phyloP scores from a whole-genome alignment of 129 eudicot species.

The Tagetes patula region DNA sequence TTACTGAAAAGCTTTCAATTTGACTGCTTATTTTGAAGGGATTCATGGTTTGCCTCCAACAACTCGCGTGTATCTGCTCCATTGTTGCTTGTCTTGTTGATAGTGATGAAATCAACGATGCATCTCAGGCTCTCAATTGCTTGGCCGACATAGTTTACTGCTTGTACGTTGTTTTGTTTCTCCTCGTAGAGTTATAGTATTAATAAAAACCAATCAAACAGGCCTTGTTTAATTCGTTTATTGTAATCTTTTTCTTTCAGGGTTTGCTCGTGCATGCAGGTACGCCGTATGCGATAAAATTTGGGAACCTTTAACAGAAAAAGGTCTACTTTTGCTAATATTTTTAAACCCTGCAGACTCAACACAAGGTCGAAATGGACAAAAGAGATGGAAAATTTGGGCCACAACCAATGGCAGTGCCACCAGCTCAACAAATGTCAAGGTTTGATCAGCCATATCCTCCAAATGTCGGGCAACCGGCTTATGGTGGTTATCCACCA shows the following conservation, averaged over 20 bases:
- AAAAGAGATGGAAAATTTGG: conserved; percentile 87
- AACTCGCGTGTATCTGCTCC: conserved; percentile 87
- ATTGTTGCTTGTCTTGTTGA: conserved; percentile 78
- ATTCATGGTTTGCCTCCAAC: conserved; percentile 94
- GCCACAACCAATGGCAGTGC: conserved; percentile 74
- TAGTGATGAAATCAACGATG: conserved; percentile 69
- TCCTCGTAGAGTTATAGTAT: not conserved
- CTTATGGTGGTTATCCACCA: conserved; percentile 56
- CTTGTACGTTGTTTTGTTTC: conserved; percentile 54
- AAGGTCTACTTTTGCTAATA: not conserved
- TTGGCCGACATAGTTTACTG: conserved; percentile 84
- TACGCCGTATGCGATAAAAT: conserved; percentile 27
- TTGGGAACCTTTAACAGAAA: not conserved
- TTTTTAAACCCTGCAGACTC: conserved; percentile 59
- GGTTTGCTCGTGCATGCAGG: conserved; percentile 98
- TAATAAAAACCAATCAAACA: not conserved
- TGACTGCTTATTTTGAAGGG: conserved; percentile 40
- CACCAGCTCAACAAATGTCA: conserved; percentile 86
- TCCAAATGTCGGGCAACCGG: conserved; percentile 55
- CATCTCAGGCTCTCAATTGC: conserved; percentile 69
- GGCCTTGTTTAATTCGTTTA: conserved; percentile 11
- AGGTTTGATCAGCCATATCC: conserved; percentile 93
- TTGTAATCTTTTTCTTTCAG: conserved; percentile 43
- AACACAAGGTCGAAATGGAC: conserved; percentile 98
- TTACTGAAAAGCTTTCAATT: not conserved